Evolutionary conservation across 257 asterid genomes (phyloP), one percentile per base, ranked within the genome.

Genomic region (Cinchona pubescens): DNA sequence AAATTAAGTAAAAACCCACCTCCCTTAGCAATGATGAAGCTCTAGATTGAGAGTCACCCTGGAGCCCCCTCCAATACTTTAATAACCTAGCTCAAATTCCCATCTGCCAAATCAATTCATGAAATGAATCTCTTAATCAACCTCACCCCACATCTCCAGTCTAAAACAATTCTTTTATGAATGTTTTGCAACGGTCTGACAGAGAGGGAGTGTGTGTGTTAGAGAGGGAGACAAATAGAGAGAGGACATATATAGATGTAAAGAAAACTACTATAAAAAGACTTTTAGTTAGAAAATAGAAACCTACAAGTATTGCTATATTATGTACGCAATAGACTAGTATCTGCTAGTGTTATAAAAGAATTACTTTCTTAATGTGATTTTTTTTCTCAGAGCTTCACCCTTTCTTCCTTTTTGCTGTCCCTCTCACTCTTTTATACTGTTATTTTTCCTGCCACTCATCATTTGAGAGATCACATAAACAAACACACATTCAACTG

Each of bases 391-490:
- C 65, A 63, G 25, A 49, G 62, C 70, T 45, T 83, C 78, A 73
- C 59, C 71, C 66, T 71, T 74, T 72, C 64, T 19, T 78, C 79
- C 85, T 79, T 88, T 88, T 81, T 59, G 82, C 66, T 66, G 92
- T 87, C 90, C 25, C 85, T 73, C 29, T 87, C 96, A 75, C 78
- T 78, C 77, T 63, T 69, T 74, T 80, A 74, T 71, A 77, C 73
- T 83, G 85, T 85, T 76, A 86, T 71, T 75, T 80, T 83, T 78
- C n/a, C n/a, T 48, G 63, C 80, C 87, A 80, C 88, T 87, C 91
- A 85, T 88, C 87, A 85, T 79, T 82, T 83, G 90, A 72, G 88
- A 60, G 87, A 85, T 84, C 86, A 72, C 74, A 60, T 32, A 71
- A 68, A 68, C 73, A 68, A 71, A 71, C 75, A 51, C 25, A 55